Evolutionary conservation across 495 filamentous ascomycete species (phyloP).

Genomic region (Talaromyces adpressus): DNA sequence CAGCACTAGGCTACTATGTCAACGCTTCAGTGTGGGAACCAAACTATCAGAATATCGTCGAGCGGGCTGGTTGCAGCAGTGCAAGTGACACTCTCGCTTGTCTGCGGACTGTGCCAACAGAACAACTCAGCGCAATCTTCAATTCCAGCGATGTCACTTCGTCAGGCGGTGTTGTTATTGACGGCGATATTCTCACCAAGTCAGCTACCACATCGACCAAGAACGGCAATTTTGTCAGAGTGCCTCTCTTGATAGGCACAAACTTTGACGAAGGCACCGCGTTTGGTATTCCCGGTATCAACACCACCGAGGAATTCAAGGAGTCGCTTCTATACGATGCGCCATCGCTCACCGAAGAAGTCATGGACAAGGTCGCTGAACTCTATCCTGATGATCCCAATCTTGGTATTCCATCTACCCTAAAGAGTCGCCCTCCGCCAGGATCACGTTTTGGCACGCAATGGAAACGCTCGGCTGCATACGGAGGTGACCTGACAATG

Average conservation of each 20-base stretch:
- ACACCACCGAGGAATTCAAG: slow-evolving; percentile 35
- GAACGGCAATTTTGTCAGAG: slow-evolving; percentile 35
- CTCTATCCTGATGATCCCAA: slow-evolving; percentile 36
- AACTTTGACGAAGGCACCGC: slow-evolving; percentile 47
- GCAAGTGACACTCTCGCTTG: slow-evolving; percentile 24
- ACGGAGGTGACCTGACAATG: slow-evolving; percentile 48
- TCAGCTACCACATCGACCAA: slow-evolving; percentile 21
- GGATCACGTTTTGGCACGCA: slow-evolving; percentile 29
- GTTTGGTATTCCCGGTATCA: slow-evolving; percentile 34
- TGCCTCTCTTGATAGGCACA: slow-evolving; percentile 42
- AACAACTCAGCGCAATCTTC: slow-evolving; percentile 23
- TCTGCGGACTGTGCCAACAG: slow-evolving; percentile 25
- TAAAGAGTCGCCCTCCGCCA: slow-evolving; percentile 13
- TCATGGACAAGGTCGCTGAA: slow-evolving; percentile 11
- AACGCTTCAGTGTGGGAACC: slow-evolving; percentile 21
- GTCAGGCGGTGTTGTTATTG: slow-evolving; percentile 36
- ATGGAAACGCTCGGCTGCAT: slow-evolving; percentile 47
- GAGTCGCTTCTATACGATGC: slow-evolving; percentile 9
- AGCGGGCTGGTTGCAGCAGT: slow-evolving; percentile 20
- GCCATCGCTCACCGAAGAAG: neutral
- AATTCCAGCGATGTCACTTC: slow-evolving; percentile 25
- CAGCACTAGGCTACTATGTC: slow-evolving; percentile 22
- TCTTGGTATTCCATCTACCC: slow-evolving; percentile 29
- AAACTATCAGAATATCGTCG: slow-evolving; percentile 29
- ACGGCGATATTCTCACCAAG: slow-evolving; percentile 41